A percentile compares a stretch with the other conserved stretches of the same genome.
These are phyloP conservation scores for Thyridium curvatum DNA, from an alignment of 2,329 filamentous ascomycete genomes.

Conservation along the genomic window DNA sequence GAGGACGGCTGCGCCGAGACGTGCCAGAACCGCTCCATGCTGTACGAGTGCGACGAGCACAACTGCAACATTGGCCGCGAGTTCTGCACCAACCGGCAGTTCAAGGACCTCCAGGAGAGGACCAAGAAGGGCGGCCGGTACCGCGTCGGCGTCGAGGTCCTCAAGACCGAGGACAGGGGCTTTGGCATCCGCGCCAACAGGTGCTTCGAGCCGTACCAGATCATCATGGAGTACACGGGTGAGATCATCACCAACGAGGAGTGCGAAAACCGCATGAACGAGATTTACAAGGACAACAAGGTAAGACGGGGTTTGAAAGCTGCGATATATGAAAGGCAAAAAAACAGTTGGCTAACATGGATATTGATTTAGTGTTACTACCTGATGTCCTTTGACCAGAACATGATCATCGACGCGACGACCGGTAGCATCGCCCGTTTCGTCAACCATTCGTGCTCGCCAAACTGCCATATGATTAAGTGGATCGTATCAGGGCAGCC, in stretches of 20 bases:
- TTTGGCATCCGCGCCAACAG: slow-evolving; percentile 89
- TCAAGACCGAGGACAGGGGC: slow-evolving; percentile 83
- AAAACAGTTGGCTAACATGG: not conserved
- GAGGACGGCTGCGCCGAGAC: slow-evolving; percentile 81
- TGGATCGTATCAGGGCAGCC: slow-evolving; percentile 93
- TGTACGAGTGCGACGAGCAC: slow-evolving; percentile 88
- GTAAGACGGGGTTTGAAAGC: slow-evolving; percentile 55
- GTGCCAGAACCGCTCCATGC: slow-evolving; percentile 94
- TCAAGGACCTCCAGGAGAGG: slow-evolving; percentile 71
- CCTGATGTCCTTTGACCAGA: slow-evolving; percentile 96
- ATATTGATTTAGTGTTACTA: slow-evolving; percentile 74
- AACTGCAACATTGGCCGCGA: slow-evolving; percentile 79
- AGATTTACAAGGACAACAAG: slow-evolving; percentile 88
- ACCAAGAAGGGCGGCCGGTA: slow-evolving; percentile 76
- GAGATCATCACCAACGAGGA: slow-evolving; percentile 96
- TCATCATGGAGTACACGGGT: slow-evolving; percentile 97
- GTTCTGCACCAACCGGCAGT: slow-evolving; percentile 79
- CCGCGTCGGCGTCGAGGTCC: slow-evolving; percentile 88
- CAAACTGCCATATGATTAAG: slow-evolving; percentile 97
- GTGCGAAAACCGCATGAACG: slow-evolving; percentile 88
- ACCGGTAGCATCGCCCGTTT: slow-evolving; percentile 94
- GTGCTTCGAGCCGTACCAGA: slow-evolving; percentile 80
- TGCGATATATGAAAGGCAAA: slow-evolving; percentile 8
- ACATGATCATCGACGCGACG: slow-evolving; percentile 97
- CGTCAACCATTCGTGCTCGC: slow-evolving; percentile 94